Evolutionary conservation across 805 yeast genomes (phyloP).

Genomic region (Starmerella vitae): DNA sequence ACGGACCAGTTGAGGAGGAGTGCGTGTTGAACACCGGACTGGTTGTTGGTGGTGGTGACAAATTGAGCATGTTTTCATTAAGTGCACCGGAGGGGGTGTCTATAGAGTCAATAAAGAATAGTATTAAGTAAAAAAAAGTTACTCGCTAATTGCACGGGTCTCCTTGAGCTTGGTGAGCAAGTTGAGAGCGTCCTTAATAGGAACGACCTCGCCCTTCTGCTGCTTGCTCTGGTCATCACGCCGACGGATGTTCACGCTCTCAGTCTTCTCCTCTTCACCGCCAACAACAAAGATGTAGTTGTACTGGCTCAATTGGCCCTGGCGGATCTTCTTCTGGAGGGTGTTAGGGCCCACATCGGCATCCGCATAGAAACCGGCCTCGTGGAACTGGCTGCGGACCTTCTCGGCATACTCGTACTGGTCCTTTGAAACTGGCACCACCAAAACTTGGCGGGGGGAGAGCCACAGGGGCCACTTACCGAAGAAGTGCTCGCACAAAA

Average conservation of each 20-base stretch:
- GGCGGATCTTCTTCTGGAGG: conserved; percentile 94
- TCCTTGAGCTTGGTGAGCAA: conserved; percentile 57
- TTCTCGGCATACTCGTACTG: conserved; percentile 80
- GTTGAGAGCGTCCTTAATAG: conserved; percentile 55
- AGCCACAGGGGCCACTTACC: conserved; percentile 99
- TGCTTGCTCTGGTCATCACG: conserved; percentile 89
- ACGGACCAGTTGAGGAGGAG: conserved; percentile 72
- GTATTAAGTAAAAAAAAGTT: conserved; percentile 1
- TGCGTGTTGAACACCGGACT: conserved; percentile 42
- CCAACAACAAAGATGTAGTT: conserved; percentile 96
- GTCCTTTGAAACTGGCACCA: conserved; percentile 93
- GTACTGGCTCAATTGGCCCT: conserved; percentile 86
- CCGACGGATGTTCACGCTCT: conserved; percentile 87
- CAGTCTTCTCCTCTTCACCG: conserved; percentile 70
- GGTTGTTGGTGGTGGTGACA: conserved; percentile 26
- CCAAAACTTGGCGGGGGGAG: conserved; percentile 95
- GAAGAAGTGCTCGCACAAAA: conserved; percentile 92
- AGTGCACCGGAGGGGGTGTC: conserved; percentile 5
- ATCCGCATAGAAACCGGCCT: conserved; percentile 77
- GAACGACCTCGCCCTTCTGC: conserved; percentile 70
- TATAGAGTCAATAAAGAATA: neutral
- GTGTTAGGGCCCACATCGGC: conserved; percentile 92
- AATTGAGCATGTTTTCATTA: neutral
- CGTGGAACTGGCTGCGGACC: conserved; percentile 49
- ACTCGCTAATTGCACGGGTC: conserved; percentile 42